Evolutionary conservation across 768 basidiomycete species (phyloP), one percentile per base, ranked within the genome.

Genomic region (Russula griseocarnosa): DNA sequence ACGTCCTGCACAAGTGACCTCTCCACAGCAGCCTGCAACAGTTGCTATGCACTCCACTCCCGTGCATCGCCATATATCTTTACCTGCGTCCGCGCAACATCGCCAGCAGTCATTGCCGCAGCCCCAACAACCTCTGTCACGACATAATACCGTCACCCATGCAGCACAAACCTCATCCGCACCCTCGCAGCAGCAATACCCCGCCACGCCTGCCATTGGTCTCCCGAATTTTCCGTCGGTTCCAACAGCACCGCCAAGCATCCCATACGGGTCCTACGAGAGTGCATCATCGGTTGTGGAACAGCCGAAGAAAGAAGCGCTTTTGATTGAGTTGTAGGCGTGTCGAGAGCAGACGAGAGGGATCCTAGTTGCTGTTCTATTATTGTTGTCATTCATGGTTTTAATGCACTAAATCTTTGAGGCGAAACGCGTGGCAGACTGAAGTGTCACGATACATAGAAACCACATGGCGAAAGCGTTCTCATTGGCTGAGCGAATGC

Each of bases 241-340:
- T 18, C 67, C 67, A 30, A 68, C 67, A 22, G 61, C 66, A 22
- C 58, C 60, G 36, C 67, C 67, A 24, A 40, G n/a, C 52, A 40
- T 58, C 16, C 58, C 46, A 16, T 68, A 68, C 47, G 36, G 58
- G 32, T 34, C 57, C 20, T 66, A 66, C 44, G 60, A 67, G 13
- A 51, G 47, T 22, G 52, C 46, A n/a, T 34, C 66, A 18, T 32
- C 66, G 22, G 46, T 28, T 14, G 67, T 67, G 7, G 67, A 68
- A 38, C 65, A 57, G 51, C 61, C 67, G 49, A 67, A 68, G 66
- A 68, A 68, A 57, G 67, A 68, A 46, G 67, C 67, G 4, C 62
- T 68, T 42, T 55, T 68, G 51, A 68, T 68, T 24, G 67, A 68
- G 50, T 51, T 68, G 59, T 68, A 61, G 46, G 9, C 14, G 11